A percentile compares a stretch with the other conserved stretches of the same genome.
phyloP scores from a whole-genome alignment of 202 grass and related monocot genomes.

The Schoenoplectus triqueter region DNA sequence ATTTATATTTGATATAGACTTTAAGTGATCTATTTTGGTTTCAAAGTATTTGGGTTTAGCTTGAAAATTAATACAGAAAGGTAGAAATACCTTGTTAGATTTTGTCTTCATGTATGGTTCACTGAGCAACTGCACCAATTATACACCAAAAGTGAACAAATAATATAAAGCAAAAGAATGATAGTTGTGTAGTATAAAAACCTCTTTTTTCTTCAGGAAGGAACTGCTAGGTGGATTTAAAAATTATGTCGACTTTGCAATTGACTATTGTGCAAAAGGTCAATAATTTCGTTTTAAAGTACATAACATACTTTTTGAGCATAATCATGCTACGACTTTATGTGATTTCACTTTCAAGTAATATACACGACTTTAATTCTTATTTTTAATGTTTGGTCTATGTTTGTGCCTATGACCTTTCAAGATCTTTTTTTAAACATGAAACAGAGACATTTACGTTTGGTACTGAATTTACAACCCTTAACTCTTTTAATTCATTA shows the following conservation, averaged over 20 bases:
- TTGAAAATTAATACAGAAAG: constrained; percentile 23
- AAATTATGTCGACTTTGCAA: not conserved
- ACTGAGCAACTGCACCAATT: constrained; percentile 70
- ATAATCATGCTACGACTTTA: constrained; percentile 33
- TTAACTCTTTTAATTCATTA: not conserved
- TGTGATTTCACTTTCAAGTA: constrained; percentile 30
- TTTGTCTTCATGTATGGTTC: constrained; percentile 87
- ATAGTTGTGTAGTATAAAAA: not conserved
- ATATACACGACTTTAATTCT: constrained; percentile 1
- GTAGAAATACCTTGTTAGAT: constrained; percentile 59
- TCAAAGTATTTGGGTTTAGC: not conserved
- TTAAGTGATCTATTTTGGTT: not conserved
- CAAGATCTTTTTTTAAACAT: not conserved
- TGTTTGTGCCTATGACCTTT: not conserved
- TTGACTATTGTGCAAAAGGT: not conserved
- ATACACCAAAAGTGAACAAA: constrained; percentile 20
- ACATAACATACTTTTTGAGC: constrained; percentile 20
- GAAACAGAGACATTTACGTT: not conserved
- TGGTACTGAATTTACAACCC: not conserved
- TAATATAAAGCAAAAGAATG: constrained; percentile 13
- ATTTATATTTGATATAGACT: not conserved
- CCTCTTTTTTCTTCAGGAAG: not conserved
- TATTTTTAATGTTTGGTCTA: constrained; percentile 6
- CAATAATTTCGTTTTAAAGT: constrained; percentile 19
- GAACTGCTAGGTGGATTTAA: not conserved